Evolutionary conservation across 1,284 basidiomycete genomes (phyloP).

Genomic region (Dichomitus squalens): DNA sequence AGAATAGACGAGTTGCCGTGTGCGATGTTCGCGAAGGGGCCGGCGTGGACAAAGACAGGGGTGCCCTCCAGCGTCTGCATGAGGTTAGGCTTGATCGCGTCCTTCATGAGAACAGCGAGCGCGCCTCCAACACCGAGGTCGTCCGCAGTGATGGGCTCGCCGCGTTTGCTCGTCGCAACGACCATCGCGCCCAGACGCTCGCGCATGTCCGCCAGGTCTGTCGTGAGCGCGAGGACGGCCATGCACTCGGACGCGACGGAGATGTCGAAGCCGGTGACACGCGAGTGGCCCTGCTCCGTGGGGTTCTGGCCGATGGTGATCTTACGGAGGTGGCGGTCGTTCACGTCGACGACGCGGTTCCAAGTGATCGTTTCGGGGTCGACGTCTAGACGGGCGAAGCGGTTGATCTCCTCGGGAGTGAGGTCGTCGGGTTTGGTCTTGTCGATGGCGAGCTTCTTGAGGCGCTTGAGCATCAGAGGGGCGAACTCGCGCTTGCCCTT

Average conservation of each 20-base stretch:
- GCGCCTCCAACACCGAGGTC: slow-evolving; percentile 97
- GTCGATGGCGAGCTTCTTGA: slow-evolving; percentile 94
- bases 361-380: slow-evolving; percentile 94
- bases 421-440: slow-evolving; percentile 94
- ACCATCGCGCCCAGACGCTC: slow-evolving; percentile 94
- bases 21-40: slow-evolving; percentile 99
- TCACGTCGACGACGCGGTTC: slow-evolving; percentile 97
- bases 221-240: slow-evolving; percentile 95
- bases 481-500: slow-evolving; percentile 96
- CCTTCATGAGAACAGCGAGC: slow-evolving; percentile 97
- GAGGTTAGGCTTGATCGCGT: slow-evolving; percentile 98
- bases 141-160: slow-evolving; percentile 94
- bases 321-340: slow-evolving; percentile 96
- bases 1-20: slow-evolving; percentile 99
- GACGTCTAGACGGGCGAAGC: slow-evolving; percentile 92
- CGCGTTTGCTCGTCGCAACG: slow-evolving; percentile 91
- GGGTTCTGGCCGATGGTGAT: slow-evolving; percentile 90
- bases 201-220: slow-evolving; percentile 90
- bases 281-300: slow-evolving; percentile 90
- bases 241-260: slow-evolving; percentile 97
- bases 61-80: slow-evolving; percentile 99
- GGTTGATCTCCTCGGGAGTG: slow-evolving; percentile 89
- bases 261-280: slow-evolving; percentile 95
- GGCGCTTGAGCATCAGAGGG: slow-evolving; percentile 94
- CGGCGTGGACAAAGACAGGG: slow-evolving; percentile 98